These are phyloP conservation scores for Cenchrus americanus DNA, from an alignment of 176 grass and related monocot genomes.

Conservation along the genomic window DNA sequence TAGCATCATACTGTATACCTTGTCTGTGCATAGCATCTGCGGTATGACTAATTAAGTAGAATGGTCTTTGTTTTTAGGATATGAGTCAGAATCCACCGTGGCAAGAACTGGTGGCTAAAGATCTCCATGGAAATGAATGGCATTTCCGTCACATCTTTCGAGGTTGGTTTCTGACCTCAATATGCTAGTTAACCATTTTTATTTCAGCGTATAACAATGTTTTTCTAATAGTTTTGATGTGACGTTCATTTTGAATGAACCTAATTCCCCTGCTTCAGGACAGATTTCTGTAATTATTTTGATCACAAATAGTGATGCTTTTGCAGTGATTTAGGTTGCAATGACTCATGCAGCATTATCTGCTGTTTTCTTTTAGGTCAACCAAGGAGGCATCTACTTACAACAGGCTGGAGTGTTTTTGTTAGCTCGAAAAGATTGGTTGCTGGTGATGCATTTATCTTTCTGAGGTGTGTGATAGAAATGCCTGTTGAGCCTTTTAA, in stretches of 20 bases:
- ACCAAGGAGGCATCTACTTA: constrained; percentile 89
- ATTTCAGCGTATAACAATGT: background rate
- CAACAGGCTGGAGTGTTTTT: constrained; percentile 94
- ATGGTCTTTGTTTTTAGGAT: constrained; percentile 53
- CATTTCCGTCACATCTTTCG: constrained; percentile 93
- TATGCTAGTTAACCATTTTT: constrained; percentile 6
- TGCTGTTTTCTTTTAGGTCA: constrained; percentile 59
- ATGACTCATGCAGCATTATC: background rate
- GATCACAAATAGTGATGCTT: too few species aligned
- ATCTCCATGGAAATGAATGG: constrained; percentile 86
- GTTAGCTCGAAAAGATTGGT: constrained; percentile 91
- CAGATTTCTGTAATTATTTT: background rate
- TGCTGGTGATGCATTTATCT: constrained; percentile 90
- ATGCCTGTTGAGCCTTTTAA: background rate
- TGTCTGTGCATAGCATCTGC: constrained; percentile 10
- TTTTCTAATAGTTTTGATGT: background rate
- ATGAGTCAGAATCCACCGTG: constrained; percentile 81
- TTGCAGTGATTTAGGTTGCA: background rate
- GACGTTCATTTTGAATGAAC: constrained; percentile 4
- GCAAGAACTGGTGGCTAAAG: constrained; percentile 78
- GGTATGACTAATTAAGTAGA: background rate
- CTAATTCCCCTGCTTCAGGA: constrained; percentile 16
- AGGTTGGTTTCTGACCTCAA: constrained; percentile 49
- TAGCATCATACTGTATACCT: constrained; percentile 19
- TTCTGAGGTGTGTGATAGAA: constrained; percentile 66